Conservation (phyloP, 2,329 filamentous ascomycete genomes). For the Xylariaceae sp. region DNA sequence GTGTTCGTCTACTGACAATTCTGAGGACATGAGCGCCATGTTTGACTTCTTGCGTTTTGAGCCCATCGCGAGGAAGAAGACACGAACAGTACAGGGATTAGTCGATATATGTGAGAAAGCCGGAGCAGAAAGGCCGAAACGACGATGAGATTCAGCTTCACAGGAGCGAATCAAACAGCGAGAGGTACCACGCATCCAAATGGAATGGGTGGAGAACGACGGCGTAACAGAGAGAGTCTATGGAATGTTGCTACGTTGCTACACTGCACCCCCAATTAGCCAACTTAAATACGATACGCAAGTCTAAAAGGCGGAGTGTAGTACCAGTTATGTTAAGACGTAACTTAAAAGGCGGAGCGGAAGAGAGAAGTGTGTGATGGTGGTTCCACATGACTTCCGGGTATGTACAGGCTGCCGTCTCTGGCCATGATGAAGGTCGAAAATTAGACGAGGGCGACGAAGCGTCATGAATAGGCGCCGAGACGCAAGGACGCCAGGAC, state of each 20-base stretch:
- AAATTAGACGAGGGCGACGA: too few species aligned
- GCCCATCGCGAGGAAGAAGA: conserved; percentile 40
- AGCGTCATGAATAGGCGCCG: conserved; percentile 11
- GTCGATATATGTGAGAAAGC: conserved; percentile 19
- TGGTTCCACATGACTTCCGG: too few species aligned
- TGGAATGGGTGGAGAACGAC: not conserved
- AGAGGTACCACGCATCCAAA: conserved; percentile 31
- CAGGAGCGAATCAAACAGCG: conserved; percentile 28
- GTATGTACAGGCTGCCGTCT: too few species aligned
- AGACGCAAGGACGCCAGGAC: not conserved
- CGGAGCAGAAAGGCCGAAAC: conserved; percentile 25
- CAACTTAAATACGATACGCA: not conserved
- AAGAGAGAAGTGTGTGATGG: too few species aligned
- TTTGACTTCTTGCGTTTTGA: conserved; percentile 47
- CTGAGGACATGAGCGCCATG: conserved; percentile 23
- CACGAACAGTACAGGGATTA: not conserved
- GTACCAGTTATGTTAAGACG: too few species aligned
- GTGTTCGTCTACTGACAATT: conserved; percentile 5
- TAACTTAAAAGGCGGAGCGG: not conserved
- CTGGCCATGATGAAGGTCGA: too few species aligned
- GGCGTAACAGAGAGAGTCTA: not conserved
- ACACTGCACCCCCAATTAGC: too few species aligned
- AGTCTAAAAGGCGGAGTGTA: not conserved
- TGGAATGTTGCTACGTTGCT: not conserved
- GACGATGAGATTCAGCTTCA: conserved; percentile 15